Base-by-base conservation (phyloP, 2,329 filamentous ascomycete species). In the Sclerotinia subarctica region DNA sequence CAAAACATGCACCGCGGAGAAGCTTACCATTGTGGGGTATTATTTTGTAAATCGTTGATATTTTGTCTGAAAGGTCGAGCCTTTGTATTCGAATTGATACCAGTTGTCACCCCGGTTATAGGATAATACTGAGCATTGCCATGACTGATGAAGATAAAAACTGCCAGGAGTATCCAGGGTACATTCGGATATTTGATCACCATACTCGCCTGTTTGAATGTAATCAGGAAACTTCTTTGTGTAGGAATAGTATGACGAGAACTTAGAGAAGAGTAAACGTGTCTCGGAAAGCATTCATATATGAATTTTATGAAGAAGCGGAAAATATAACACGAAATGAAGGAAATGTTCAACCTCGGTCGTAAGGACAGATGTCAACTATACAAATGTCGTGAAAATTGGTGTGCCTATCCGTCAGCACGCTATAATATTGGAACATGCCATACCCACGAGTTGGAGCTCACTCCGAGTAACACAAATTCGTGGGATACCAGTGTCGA, bases 31-130 rank as follows among this genome's bases (percentile, higher is more conserved):
- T 62, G 46, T 26, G 69, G 60, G 3, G 19, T 13, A 68, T 74
- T 71, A 26, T 73, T 70, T 38, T 73, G 68, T 10, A 76, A 67
- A 65, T 74, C 70, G 3, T 70, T 32, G 32, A 76, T 73, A 38
- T 75, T 71, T 11, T 67, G 67, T 67, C 74, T 71, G 13, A 68
- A 49, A 24, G 74, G 74, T 57, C 73, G 62, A 11, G 69, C 69
- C 17, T 72, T 70, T 29, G 69, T 64, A 46, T 54, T 56, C 10
- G 49, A 35, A 56, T 68, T 69, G 64, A 70, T 54, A 17, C 72
- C 72, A 24, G 72, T 73, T 21, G 72, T 70, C 35, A 71, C 53
- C n/a, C 73, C 74, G 4, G 62, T 64, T 32, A 74, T 67, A 19
- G 57, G 24, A 63, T 66, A 68, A 58, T 66, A 68, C 29, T 68